Conservation (phyloP, 2,329 filamentous ascomycete genomes). For the Diaporthe sp. region DNA sequence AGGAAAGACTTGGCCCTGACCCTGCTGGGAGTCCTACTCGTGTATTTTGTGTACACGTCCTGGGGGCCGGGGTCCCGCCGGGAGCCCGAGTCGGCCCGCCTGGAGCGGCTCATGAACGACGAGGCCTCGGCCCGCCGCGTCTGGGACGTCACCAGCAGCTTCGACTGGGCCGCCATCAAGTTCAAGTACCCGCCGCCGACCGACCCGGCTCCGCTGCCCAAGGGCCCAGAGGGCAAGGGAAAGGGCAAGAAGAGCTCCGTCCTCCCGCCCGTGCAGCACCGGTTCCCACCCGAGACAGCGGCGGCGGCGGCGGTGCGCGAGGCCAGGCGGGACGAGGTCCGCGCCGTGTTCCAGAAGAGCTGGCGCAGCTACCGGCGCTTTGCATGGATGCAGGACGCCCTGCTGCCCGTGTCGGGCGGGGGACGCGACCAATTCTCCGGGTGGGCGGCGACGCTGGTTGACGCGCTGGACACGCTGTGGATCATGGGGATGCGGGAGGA, state of each 20-base stretch:
- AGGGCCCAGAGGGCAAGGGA: neutral
- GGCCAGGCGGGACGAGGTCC: conserved; percentile 52
- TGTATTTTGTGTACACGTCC: conserved; percentile 35
- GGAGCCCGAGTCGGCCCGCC: conserved; percentile 38
- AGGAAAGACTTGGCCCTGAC: conserved; percentile 24
- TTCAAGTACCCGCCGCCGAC: conserved; percentile 46
- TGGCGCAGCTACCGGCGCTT: conserved; percentile 62
- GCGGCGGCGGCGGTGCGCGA: conserved; percentile 47
- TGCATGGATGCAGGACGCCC: conserved; percentile 64
- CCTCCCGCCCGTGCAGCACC: conserved; percentile 55
- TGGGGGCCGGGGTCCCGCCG: neutral
- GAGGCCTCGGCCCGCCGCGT: conserved; percentile 33
- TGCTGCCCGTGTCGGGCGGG: conserved; percentile 59
- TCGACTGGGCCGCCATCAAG: conserved; percentile 54
- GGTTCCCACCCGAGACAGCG: conserved; percentile 47
- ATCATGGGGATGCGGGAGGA: conserved; percentile 65
- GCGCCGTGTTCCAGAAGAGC: conserved; percentile 52
- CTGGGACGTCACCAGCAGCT: conserved; percentile 49
- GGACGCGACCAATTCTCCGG: conserved; percentile 61
- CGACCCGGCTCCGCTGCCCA: conserved; percentile 47
- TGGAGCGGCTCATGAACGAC: conserved; percentile 53
- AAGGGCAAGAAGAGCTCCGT: neutral
- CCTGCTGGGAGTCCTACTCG: conserved; percentile 30
- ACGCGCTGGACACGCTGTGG: conserved; percentile 64
- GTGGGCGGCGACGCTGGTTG: conserved; percentile 67